phyloP scores from a whole-genome alignment of 768 basidiomycete species.

The Leccinum boreale region DNA sequence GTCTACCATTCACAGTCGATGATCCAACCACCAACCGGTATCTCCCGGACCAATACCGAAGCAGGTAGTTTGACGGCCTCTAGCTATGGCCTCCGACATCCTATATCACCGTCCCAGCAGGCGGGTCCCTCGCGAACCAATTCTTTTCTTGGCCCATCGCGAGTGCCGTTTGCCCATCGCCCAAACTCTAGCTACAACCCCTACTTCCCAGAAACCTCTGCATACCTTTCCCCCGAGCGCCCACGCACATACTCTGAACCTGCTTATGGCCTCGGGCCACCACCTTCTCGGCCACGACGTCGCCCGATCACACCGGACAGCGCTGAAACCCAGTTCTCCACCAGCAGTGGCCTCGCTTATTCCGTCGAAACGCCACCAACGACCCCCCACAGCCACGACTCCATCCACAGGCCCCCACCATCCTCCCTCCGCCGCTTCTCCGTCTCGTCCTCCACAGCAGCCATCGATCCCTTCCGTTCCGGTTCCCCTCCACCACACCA shows the following conservation, averaged over 20 bases:
- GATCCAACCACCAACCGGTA: constrained; percentile 46
- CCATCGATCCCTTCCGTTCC: constrained; percentile 33
- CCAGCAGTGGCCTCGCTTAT: constrained; percentile 40
- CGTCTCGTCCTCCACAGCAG: constrained; percentile 27
- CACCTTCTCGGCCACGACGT: constrained; percentile 24
- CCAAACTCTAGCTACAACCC: constrained; percentile 24
- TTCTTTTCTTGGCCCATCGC: constrained; percentile 6
- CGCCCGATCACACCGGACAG: constrained; percentile 50
- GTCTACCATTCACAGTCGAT: constrained; percentile 83
- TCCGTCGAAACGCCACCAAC: constrained; percentile 48
- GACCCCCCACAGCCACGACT: constrained; percentile 20
- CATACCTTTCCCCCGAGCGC: not conserved
- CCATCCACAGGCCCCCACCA: constrained; percentile 14
- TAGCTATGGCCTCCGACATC: not conserved
- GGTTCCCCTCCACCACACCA: constrained; percentile 34
- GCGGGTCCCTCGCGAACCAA: constrained; percentile 31
- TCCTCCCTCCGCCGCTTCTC: constrained; percentile 32
- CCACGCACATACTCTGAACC: constrained; percentile 18
- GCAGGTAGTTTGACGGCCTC: constrained; percentile 49
- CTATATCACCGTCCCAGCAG: constrained; percentile 6
- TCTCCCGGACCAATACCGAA: constrained; percentile 32
- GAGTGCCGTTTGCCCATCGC: constrained; percentile 13
- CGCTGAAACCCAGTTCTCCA: constrained; percentile 48
- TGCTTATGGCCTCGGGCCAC: constrained; percentile 17
- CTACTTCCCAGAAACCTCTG: constrained; percentile 7